Percentiles rank a stretch among this genome's conserved stretches.
These are phyloP conservation scores for Rehmannia glutinosa DNA, from an alignment of 257 asterid species.

Conservation along the genomic window DNA sequence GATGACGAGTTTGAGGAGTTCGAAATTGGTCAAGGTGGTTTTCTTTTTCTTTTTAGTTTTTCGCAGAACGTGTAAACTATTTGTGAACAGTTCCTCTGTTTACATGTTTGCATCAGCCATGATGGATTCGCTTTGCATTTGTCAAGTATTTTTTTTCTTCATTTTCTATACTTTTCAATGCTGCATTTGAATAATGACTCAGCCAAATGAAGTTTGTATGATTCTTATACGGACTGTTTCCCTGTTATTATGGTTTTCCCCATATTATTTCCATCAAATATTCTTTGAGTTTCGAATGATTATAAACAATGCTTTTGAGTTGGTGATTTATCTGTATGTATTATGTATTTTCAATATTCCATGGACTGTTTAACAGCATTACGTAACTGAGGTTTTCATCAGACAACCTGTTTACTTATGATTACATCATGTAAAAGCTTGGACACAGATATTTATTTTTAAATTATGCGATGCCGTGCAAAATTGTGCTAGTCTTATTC, in stretches of 20 bases:
- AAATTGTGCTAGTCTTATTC: background rate
- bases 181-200: no score
- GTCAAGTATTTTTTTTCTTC: no score
- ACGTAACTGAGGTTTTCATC: no score
- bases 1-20: slow-evolving; percentile 89
- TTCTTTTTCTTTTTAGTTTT: background rate
- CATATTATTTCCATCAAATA: no score
- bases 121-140: no score
- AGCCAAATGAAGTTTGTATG: no score
- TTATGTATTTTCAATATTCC: no score
- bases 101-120: background rate
- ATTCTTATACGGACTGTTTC: no score
- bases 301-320: background rate
- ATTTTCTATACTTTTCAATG: no score
- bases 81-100: background rate
- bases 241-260: no score
- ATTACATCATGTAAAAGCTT: background rate
- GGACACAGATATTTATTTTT: background rate
- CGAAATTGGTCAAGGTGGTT: slow-evolving; percentile 55
- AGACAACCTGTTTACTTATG: no score
- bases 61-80: background rate
- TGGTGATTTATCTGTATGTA: background rate
- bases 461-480: background rate
- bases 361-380: no score
- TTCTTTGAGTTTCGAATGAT: background rate